Evolutionary conservation across 257 asterid genomes (phyloP).

Genomic region (Voacanga thouarsii): DNA sequence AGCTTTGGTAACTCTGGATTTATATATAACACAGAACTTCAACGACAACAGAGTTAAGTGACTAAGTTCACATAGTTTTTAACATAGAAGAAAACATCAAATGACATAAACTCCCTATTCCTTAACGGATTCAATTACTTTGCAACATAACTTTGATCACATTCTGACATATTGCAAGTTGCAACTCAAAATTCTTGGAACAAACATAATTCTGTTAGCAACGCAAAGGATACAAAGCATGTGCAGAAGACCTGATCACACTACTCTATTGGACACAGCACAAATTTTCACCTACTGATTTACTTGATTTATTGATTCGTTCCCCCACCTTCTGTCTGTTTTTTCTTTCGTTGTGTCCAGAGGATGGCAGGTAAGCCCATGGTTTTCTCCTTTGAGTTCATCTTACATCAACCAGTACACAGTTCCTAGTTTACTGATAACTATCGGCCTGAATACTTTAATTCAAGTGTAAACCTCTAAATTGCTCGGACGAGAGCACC

Average conservation of each 20-base stretch:
- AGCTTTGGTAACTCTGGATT: not conserved
- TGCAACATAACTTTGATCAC: not conserved
- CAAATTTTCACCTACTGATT: not conserved
- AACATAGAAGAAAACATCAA: not conserved
- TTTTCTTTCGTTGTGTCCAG: too few species aligned
- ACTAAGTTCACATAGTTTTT: not conserved
- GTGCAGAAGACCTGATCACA: not conserved
- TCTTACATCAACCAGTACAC: too few species aligned
- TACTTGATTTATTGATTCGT: too few species aligned
- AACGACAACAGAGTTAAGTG: not conserved
- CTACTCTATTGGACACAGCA: not conserved
- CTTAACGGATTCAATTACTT: not conserved
- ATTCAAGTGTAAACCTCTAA: not conserved
- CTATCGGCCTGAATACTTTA: not conserved
- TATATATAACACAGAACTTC: not conserved
- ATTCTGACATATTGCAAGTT: not conserved
- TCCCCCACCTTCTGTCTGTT: not conserved
- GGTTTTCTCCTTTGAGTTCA: not conserved
- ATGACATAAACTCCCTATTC: not conserved
- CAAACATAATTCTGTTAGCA: not conserved
- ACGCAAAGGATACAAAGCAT: not conserved
- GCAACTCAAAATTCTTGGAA: not conserved
- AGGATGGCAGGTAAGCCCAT: not conserved
- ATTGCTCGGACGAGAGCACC: not conserved
- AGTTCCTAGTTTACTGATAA: not conserved